Evolutionary conservation across 1,284 basidiomycete species (phyloP), one percentile per base, ranked within the genome.

Genomic region (Vanrija pseudolonga): DNA sequence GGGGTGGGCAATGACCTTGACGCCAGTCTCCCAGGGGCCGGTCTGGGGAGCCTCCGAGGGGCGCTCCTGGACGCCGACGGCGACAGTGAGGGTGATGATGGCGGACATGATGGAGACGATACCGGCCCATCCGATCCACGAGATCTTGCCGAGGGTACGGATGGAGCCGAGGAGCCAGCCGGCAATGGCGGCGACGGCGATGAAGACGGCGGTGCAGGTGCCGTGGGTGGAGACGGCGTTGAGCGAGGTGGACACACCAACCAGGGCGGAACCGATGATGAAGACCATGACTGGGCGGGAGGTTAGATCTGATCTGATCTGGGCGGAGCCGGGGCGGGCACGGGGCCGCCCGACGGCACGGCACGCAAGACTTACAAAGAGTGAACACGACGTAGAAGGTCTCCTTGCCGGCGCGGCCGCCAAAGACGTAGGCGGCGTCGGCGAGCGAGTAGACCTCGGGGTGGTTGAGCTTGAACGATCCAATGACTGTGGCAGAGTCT

Each of bases 61-160:
- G 51, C 76, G 64, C 45, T 71, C 71, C 28, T 69, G 59, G 2
- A 74, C 64, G 17, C 69, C 73, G 44, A 77, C 75, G 17, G 76
- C 71, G 50, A 77, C 59, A 51, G 70, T 72, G 38, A 77, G 62
- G 19, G 68, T 71, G 52, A 77, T 50, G 54, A 77, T 67, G 36
- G 76, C 51, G 46, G 70, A 61, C 45, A 76, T 58, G 51, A 71
- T 62, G 12, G 57, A 62, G 49, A 62, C 36, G 24, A 72, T 53
- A 53, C 62, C 66, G 45, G 64, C 58, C 76, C 76, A 77, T 1
- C 70, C 72, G 47, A 78, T 54, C 62, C 68, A 74, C 14, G 70
- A 65, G 47, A 78, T 65, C 23, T 63, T 58, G 38, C 68, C 67
- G 28, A 76, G 66, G 3, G 71, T 76, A 36, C 69, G 71, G 41